Base-by-base conservation (phyloP, 805 yeast species). In the fission yeast (Schizosaccharomyces pombe) region DNA sequence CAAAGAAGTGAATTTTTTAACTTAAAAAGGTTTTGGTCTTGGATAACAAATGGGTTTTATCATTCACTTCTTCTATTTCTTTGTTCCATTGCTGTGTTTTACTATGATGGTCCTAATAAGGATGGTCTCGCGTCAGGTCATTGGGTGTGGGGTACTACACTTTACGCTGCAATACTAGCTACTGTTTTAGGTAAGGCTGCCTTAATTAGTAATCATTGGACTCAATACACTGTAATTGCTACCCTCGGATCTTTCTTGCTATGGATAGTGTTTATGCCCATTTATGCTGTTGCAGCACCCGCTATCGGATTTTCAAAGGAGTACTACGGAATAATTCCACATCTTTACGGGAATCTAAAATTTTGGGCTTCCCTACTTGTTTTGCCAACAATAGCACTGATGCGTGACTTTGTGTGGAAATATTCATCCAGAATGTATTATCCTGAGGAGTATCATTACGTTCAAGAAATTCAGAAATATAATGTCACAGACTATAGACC, bases 151-250 rank as follows among this genome's bases (percentile, higher is more conserved):
- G 97, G 98, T 54, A 82, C 87, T 12, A 84, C 94, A 4, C 70
- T 86, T 9, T 91, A 79, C 67, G 82, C 97, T 0, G 75, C 93
- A 0, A 85, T 95, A 65, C 76, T 86, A 8, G 69, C 89, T 55
- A 86, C 95, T 0, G 91, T 89, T 0, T 72, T 91, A 52, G 96
- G 96, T 5, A 91, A 91, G 66, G 98, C 99, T 1, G 96, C 94
- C 0, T 72, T 91, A 56, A 78, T 87, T 29, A 83, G 94, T 1
- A 85, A 83, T 47, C 77, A 83, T 68, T 93, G 98, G 98, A 91
- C 96, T 32, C 85, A 87, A 64, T 89, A 80, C 65, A 86, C 97
- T 0, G 62, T 89, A 24, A 57, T 86, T 55, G 96, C 97, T 2
- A 89, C 93, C 60, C 97, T 97, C 0, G 98, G 99, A 0, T 89